Evolutionary conservation across 768 basidiomycete genomes (phyloP).

Genomic region (Suillus bovinus): DNA sequence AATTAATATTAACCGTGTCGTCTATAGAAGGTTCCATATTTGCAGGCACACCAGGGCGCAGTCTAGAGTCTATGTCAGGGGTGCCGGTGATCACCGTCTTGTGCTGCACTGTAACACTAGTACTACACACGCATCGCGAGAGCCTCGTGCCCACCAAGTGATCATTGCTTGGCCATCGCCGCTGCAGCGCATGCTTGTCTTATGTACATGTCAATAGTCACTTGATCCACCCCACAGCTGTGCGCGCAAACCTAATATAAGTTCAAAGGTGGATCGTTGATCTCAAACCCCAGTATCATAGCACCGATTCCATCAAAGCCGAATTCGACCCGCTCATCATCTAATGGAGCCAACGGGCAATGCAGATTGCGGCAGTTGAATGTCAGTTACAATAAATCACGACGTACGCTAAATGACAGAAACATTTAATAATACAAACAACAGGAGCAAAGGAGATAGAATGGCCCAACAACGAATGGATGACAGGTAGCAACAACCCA

Average conservation of each 20-base stretch:
- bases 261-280: too few relatives aligned
- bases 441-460: slow-evolving; percentile 7
- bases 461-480: slow-evolving; percentile 16
- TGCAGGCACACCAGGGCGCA: not conserved
- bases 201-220: not conserved
- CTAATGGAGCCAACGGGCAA: not conserved
- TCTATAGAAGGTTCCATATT: not conserved
- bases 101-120: not conserved
- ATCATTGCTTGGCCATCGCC: not conserved
- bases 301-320: not conserved
- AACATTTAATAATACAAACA: slow-evolving; percentile 26
- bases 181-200: not conserved
- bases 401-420: slow-evolving; percentile 15
- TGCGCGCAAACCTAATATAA: too few relatives aligned
- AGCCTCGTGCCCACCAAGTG: not conserved
- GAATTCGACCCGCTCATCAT: not conserved
- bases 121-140: not conserved
- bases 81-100: not conserved
- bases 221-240: not conserved
- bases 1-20: not conserved
- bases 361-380: not conserved
- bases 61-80: not conserved
- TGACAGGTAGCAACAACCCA: slow-evolving; percentile 10
- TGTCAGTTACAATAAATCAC: slow-evolving; percentile 5
- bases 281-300: not conserved